Percentiles rank a stretch among this genome's conserved stretches.
Evolutionary conservation across 2,329 filamentous ascomycete genomes (phyloP).

Genomic region (Fonsecaea monophora): DNA sequence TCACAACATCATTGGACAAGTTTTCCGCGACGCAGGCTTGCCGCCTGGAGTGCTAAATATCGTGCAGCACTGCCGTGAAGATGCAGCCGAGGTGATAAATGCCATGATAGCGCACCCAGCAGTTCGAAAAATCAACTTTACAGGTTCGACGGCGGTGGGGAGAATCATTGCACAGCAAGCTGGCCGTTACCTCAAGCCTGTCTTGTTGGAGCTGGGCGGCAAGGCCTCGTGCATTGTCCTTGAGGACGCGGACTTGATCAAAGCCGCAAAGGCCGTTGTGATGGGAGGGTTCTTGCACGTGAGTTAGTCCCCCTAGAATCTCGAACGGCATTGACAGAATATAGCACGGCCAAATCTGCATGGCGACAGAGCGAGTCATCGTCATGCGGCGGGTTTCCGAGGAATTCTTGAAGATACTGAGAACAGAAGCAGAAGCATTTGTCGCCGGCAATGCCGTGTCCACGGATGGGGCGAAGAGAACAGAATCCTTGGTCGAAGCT

Average conservation of each 20-base stretch:
- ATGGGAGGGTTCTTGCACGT: constrained; percentile 33
- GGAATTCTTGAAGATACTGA: not conserved
- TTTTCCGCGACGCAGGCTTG: constrained; percentile 79
- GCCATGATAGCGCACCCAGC: constrained; percentile 73
- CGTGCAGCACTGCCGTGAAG: constrained; percentile 77
- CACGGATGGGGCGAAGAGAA: constrained; percentile 44
- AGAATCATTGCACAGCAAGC: constrained; percentile 82
- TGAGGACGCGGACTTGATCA: constrained; percentile 75
- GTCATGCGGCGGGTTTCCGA: constrained; percentile 10
- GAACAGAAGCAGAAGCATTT: not conserved
- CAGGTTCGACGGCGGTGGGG: constrained; percentile 84
- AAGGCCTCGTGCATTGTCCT: constrained; percentile 93
- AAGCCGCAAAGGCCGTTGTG: constrained; percentile 47
- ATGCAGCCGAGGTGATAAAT: constrained; percentile 72
- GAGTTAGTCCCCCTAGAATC: constrained; percentile 17
- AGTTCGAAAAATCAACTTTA: constrained; percentile 83
- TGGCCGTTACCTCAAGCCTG: constrained; percentile 77
- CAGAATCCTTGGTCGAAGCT: constrained; percentile 59
- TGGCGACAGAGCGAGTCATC: constrained; percentile 50
- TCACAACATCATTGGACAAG: constrained; percentile 75
- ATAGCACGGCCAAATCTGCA: constrained; percentile 36
- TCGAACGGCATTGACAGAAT: not conserved
- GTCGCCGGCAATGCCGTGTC: constrained; percentile 1
- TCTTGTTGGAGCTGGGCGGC: constrained; percentile 87
- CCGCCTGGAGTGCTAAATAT: constrained; percentile 82